A percentile compares a stretch with the other conserved stretches of the same genome.
These are phyloP conservation scores for Tetragonia tetragonoides DNA, from an alignment of 148 eudicot species.

Conservation along the genomic window DNA sequence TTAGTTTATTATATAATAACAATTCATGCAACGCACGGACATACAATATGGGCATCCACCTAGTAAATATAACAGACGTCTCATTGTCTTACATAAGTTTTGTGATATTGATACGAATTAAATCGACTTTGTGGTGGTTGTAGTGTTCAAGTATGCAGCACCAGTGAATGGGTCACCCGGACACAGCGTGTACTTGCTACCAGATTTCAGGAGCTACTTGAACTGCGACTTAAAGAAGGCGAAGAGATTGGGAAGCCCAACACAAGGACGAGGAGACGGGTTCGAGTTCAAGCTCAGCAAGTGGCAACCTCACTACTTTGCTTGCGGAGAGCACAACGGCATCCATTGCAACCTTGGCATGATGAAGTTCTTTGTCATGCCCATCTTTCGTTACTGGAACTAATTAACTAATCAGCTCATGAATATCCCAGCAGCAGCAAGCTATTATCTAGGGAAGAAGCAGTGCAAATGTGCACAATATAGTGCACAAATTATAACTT, in stretches of 20 bases:
- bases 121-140: not conserved
- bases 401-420: not conserved
- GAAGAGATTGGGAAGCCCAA: constrained; percentile 35
- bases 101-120: too few relatives aligned
- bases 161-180: constrained; percentile 45
- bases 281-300: constrained; percentile 54
- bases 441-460: not conserved
- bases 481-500: not conserved
- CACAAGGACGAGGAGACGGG: constrained; percentile 54
- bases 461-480: not conserved
- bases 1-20: too few relatives aligned
- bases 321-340: constrained; percentile 67
- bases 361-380: constrained; percentile 68
- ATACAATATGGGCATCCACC: too few relatives aligned
- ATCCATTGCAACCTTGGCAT: constrained; percentile 58
- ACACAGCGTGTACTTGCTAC: constrained; percentile 67
- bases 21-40: too few relatives aligned
- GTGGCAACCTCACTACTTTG: constrained; percentile 68
- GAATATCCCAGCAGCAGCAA: not conserved
- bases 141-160: constrained; percentile 68
- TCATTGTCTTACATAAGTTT: too few relatives aligned
- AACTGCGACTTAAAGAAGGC: constrained; percentile 58
- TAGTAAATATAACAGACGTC: too few relatives aligned
- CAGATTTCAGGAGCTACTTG: constrained; percentile 57
- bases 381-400: constrained; percentile 33